Base-by-base conservation (phyloP, 345 rosid genomes). In the Melastoma malabathricum region DNA sequence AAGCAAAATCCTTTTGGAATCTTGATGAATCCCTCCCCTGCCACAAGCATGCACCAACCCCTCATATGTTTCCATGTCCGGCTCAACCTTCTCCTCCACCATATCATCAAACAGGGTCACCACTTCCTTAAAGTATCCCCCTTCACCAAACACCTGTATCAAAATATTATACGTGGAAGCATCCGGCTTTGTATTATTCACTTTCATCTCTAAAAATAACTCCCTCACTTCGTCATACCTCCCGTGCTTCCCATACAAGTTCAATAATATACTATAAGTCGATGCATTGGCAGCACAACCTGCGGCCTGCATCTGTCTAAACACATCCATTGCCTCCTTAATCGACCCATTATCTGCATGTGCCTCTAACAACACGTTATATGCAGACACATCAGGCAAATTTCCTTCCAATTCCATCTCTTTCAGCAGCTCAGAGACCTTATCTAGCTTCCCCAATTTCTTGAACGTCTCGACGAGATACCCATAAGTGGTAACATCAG, bases 101-200 rank as follows among this genome's bases (percentile, higher is more conserved):
- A 90, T 84, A 68, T 90, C 96, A 67, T 75, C 83, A 71, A 86
- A 90, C 75, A 90, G 73, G 52, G 98, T 82, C 27, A 90, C 92
- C 52, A 84, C 96, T 85, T 90, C 96, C 78, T 86, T 80, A 58
- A 86, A 84, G 73, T 84, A 90, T 61, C 95, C 98, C 67, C 96
- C 96, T 69, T 90, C 89, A 44, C 95, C 94, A 47, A 90, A 90
- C 27, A 84, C 96, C 53, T 80, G 76, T 10, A 86, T 77, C 71
- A 90, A 64, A 62, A 84, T 77, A 63, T 84, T 90, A 66, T 90
- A 90, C 0, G 93, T 90, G 60, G 74, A 78, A 2, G 81, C 87
- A 74, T 86, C 88, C 0, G 98, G 92, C 66, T 78, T 89, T 0
- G 87, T 84, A 66, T 77, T 78, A 66, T 94, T 90, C 6, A 76